phyloP scores from a whole-genome alignment of 306 rosid species.

The Glycine latifolia region DNA sequence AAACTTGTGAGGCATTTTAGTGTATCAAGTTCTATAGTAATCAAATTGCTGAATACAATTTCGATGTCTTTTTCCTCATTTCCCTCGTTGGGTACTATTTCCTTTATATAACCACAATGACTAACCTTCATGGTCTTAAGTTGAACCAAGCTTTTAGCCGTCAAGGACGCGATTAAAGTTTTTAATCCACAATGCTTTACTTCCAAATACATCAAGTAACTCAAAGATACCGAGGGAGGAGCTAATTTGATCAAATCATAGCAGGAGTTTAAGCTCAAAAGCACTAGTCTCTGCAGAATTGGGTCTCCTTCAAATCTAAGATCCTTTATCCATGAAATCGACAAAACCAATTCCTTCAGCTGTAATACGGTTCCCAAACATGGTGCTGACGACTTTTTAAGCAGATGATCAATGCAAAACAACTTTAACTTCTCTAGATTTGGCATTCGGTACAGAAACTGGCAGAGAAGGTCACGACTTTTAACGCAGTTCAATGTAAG shows the following conservation, averaged over 20 bases:
- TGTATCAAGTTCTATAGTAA: too few species aligned
- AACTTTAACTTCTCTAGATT: not conserved
- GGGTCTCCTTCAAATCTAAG: conserved; percentile 13
- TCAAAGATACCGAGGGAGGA: not conserved
- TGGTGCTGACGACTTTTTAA: not conserved
- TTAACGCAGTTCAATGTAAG: not conserved
- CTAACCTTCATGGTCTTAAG: too few species aligned
- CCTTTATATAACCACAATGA: too few species aligned
- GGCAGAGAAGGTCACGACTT: not conserved
- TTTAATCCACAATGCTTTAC: not conserved
- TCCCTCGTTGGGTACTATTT: too few species aligned
- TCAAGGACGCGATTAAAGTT: too few species aligned
- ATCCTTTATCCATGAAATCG: fast-evolving
- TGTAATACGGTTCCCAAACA: conserved; percentile 12
- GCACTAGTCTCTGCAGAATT: not conserved
- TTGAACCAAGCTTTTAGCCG: too few species aligned
- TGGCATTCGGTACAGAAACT: conserved; percentile 38
- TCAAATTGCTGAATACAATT: too few species aligned
- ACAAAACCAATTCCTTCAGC: not conserved
- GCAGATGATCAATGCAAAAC: too few species aligned
- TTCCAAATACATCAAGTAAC: conserved; percentile 26
- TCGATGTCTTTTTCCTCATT: too few species aligned
- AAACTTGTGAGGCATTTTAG: not conserved
- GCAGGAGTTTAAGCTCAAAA: not conserved
- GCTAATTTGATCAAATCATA: not conserved